Conservation (phyloP, 768 basidiomycete genomes). For the Hydnomerulius pinastri region DNA sequence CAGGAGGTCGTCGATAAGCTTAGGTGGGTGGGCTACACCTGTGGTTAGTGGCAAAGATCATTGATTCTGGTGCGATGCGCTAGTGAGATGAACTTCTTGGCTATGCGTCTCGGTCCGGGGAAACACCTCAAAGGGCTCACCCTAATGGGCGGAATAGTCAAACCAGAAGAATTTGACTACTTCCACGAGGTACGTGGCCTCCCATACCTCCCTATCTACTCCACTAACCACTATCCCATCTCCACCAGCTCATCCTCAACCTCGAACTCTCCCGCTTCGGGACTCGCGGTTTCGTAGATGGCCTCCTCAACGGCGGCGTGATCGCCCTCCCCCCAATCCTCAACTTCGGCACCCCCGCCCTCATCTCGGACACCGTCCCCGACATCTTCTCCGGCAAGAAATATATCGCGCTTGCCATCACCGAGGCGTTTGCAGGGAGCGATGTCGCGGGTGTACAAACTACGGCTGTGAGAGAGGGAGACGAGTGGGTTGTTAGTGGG, state of each 20-base stretch:
- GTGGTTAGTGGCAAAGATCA: not conserved
- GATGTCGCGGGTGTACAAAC: slow-evolving; percentile 86
- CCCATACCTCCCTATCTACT: not conserved
- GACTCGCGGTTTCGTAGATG: slow-evolving; percentile 87
- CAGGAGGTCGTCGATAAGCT: slow-evolving; percentile 85
- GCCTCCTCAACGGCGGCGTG: slow-evolving; percentile 76
- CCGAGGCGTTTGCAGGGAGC: slow-evolving; percentile 91
- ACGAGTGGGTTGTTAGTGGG: slow-evolving; percentile 86
- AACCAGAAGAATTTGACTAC: slow-evolving; percentile 88
- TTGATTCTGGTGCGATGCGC: not conserved
- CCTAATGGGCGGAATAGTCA: slow-evolving; percentile 78
- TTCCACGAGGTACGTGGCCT: slow-evolving; percentile 76
- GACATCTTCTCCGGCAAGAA: slow-evolving; percentile 79
- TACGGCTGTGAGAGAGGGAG: slow-evolving; percentile 82
- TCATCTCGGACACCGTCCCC: slow-evolving; percentile 66
- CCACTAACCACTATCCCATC: not conserved
- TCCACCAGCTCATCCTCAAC: slow-evolving; percentile 66
- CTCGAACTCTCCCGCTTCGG: slow-evolving; percentile 83
- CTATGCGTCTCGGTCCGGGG: slow-evolving; percentile 75
- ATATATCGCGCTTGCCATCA: slow-evolving; percentile 87
- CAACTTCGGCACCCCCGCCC: slow-evolving; percentile 84
- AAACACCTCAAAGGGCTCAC: slow-evolving; percentile 83
- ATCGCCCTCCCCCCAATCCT: slow-evolving; percentile 90
- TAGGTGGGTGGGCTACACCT: slow-evolving; percentile 49
- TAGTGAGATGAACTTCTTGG: slow-evolving; percentile 65